Base-by-base conservation (phyloP, 75 land plant genomes). In the Larix kaempferi region DNA sequence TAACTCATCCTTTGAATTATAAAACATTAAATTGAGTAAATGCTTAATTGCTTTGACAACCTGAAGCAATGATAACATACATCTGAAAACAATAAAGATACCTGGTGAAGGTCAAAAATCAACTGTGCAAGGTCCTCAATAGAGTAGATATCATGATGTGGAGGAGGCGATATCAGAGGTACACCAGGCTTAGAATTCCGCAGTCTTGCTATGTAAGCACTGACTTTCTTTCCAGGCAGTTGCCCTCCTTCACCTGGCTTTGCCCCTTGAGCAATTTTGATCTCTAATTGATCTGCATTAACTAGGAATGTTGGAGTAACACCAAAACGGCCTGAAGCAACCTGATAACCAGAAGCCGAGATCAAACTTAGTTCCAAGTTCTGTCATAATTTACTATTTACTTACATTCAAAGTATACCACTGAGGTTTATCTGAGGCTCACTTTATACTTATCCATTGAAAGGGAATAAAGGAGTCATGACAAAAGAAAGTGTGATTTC, bases 181-280 rank as follows among this genome's bases (percentile, higher is more conserved):
- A 98, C 99, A 17, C 99, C 99, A 58, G 99, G 93, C 63, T 95
- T 98, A 8, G 99, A 98, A 71, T 91, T 98, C 25, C 99, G 87
- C 21, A 95, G 77, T 37, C 88, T 83, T 57, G 99, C 99, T 84
- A 98, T 98, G 73, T 98, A 95, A 59, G 94, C 91, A 80, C 96
- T 98, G 58, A 98, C 99, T 93, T 98, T 98, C 64, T 98, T 95
- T 49, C 99, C 99, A 67, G 99, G 99, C 56, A 98, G 72, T 82
- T 98, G 98, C 13, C 99, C 99, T 17, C 99, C 99, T 89, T 98
- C 99, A 27, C 99, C 99, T 77, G 99, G 99, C 59, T 98, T 98
- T 69, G 99, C 99, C 23, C 99, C 99, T 88, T 98, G 99, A 19
- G 99, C 99, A 80, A 98, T 93, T 83, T 98, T 98, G 57, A 98